Base-by-base conservation (phyloP, 2,329 filamentous ascomycete genomes). In the Colletotrichum sp. region DNA sequence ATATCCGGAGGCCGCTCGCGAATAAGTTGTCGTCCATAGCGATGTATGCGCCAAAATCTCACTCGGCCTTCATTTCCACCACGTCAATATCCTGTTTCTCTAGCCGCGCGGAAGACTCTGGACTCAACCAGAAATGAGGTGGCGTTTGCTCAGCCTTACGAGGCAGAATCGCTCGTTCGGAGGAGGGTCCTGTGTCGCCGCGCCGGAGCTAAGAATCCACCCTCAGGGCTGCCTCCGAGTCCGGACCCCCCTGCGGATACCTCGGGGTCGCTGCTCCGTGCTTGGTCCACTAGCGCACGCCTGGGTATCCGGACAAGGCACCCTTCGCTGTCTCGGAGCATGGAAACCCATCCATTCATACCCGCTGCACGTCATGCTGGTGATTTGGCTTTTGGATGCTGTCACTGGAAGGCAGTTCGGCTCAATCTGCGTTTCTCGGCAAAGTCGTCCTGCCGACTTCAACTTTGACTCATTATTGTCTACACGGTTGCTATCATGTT, bases 1-100 rank as follows among this genome's bases (percentile, higher is more conserved):
- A 36, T 19, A 22, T 22, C 16, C 61, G 55, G 63, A 75, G 73
- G 73, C 73, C 73, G 69, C 73, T 72, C 48, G 30, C 52, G 19
- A 9, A 27, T 34, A 6, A 22, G 5, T 44, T 4, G 19, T 57
- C 15, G 19, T 57, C 25, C 22, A 32, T 15, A 13, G 16, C 15
- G 9, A 13, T 30, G 30, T 39, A 19, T 19, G 7, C 44, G 36
- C 19, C 27, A 22, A 8, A 13, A 48, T 52, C 25, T 70, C 27
- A 27, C 27, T 8, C 9, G 15, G 6, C 12, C 25, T 13, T 28
- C 13, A 28, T 55, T 63, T 36, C 19, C 28, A 44, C 48, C 7
- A 9, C 6, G 6, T 0, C 32, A 16, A n/a, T 32, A 22, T 34
- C 59, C 7, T 32, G 25, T 13, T 44, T 16, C 13, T 15, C 19